Evolutionary conservation across 805 yeast genomes (phyloP), one percentile per base, ranked within the genome.

Genomic region (Candida alai): DNA sequence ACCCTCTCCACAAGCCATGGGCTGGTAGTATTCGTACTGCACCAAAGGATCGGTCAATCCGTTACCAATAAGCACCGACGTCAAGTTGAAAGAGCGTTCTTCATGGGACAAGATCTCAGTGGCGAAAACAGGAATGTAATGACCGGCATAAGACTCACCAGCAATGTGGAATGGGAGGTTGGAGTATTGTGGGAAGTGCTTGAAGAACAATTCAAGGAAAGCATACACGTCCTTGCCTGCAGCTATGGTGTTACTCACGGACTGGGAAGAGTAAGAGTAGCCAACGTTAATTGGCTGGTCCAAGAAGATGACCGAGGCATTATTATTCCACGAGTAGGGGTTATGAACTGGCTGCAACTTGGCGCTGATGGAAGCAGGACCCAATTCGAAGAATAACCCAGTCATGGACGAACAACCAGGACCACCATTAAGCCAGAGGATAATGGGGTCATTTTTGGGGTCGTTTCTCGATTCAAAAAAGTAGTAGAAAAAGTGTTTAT

Each of bases 1-100:
- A 44, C 96, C 95, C 45, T 73, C 56, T 35, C 95, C 93, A 61
- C 97, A 90, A 4, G 95, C 95, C 97, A 90, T 89, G 44, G 94
- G 95, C 58, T 82, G 77, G 54, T 86, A 88, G 58, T 79, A 78
- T 39, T 74, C 73, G 52, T 82, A 80, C 68, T 88, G 96, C 28
- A 74, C 71, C 39, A 82, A 65, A 3, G 95, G 83, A 57, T 87
- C 95, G 22, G 95, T 86, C 47, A 89, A 75, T 34, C 97, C 97
- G 56, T 89, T 89, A 42, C 97, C 97, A 51, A 89, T 89, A 54
- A 90, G 54, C 13, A 89, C 80, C 3, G 96, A 84, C 9, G 83
- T 65, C 45, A 88, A 68, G 49, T 85, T 76, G 45, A 62, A 62
- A 14, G 58, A 50, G 36, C 65, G 61, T 36, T 62, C 66, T 30